Evolutionary conservation across 371 early-diverging fungal genomes (phyloP), one percentile per base, ranked within the genome.

Genomic region (Mycotypha africana): DNA sequence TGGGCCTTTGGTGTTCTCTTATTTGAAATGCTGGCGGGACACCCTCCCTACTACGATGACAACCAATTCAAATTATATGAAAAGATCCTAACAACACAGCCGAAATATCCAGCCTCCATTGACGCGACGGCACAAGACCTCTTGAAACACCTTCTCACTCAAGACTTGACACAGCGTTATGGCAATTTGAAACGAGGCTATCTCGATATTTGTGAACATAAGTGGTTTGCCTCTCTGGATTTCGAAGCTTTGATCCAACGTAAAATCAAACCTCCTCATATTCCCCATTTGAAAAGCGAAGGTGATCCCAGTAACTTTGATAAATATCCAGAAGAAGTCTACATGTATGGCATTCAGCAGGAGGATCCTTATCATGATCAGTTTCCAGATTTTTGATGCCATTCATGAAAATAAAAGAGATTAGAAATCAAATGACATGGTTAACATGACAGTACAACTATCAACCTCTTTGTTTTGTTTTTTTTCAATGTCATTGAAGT

Each of bases 11-110:
- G 95, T n/a, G 78, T 96, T 32, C 79, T 96, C 16, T 81, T 98
- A 32, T 98, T 85, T 62, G 98, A 98, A 74, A 88, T 92, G 80
- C 60, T 86, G 41, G 84, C 82, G 17, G 96, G 96, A 67, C 74
- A 88, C 60, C 93, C 95, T 21, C 95, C 95, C 37, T 95, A 90
- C 74, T 92, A 88, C 68, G 94, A 95, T 64, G 93, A 92, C 43
- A 92, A 92, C 62, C 92, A 92, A 37, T 87, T 91, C 56, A 82
- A 84, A 42, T 68, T 95, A 39, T 95, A 95, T 63, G 95, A 93
- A 65, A 89, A 89, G 63, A 95, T 98, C 43, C 67, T 93, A 53
- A 82, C 85, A 0, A 85, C 89, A 45, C 72, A 78, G 26, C 76
- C 90, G 17, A 73, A 76, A 59, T 87, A 78, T 60, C 95, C 95